Conservation (phyloP, 345 rosid genomes). For the Brassica cretica region DNA sequence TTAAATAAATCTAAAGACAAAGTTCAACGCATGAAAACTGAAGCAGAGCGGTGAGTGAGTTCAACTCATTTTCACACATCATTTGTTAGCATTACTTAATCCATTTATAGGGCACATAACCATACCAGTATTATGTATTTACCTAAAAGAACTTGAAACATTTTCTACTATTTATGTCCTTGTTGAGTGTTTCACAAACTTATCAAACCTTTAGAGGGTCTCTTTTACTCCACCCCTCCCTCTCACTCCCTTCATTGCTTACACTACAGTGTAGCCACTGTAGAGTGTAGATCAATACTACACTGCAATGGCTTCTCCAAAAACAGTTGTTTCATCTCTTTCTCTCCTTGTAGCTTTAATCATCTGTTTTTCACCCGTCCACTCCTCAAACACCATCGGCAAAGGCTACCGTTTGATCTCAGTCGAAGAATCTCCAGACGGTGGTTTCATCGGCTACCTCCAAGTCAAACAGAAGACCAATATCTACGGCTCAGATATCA, state of each 20-base stretch:
- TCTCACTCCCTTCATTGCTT: neutral
- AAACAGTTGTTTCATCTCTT: neutral
- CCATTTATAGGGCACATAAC: neutral
- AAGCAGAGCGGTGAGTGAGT: neutral
- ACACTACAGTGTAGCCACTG: neutral
- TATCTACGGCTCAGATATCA: constrained; percentile 84
- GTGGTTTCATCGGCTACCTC: constrained; percentile 73
- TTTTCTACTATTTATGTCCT: neutral
- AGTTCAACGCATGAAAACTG: neutral
- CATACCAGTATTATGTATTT: neutral
- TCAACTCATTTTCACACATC: neutral
- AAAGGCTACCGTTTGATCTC: constrained; percentile 85
- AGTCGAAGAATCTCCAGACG: constrained; percentile 69
- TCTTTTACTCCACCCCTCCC: neutral
- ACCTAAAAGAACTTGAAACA: neutral
- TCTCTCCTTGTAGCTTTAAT: constrained; percentile 39
- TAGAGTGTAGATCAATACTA: constrained; percentile 7
- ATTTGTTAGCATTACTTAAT: neutral
- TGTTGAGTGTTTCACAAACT: constrained; percentile 1
- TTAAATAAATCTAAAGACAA: neutral
- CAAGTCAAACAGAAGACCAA: constrained; percentile 74
- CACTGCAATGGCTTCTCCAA: neutral
- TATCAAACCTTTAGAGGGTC: neutral
- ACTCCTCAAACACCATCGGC: constrained; percentile 55
- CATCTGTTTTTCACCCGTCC: constrained; percentile 38